Evolutionary conservation across 805 yeast genomes (phyloP), one percentile per base, ranked within the genome.

Genomic region (Ogataea polymorpha): DNA sequence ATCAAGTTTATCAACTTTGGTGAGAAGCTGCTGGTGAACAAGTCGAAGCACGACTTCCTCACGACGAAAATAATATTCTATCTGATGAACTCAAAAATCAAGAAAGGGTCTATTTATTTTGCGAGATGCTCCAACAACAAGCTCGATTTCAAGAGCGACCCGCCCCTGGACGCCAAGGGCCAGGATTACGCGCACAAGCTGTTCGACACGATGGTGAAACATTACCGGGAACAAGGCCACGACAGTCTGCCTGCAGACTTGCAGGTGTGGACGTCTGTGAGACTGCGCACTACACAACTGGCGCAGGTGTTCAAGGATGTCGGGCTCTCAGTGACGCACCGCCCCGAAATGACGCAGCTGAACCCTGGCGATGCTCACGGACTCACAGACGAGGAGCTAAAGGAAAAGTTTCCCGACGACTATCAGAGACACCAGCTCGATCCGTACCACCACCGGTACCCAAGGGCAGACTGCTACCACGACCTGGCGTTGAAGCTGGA

Each of bases 401-500:
- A 71, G 50, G 58, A 60, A 27, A 68, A 69, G 47, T 87, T 68
- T 57, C 93, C 95, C 0, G 72, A 70, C 2, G 96, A 90, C 50
- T 85, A 74, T 58, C 73, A 68, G 46, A 80, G 75, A 52, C 85
- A 79, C 57, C 41, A 65, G 42, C 64, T 70, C 45, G 97, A 91
- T 60, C 96, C 96, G 2, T 93, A 93, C 58, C 97, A 93, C 63
- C 91, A 84, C 59, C 72, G 99, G 45, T 93, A 77, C 59, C 86
- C 96, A 2, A 73, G 98, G 36, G 88, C 95, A 0, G 99, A 93
- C 66, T 86, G 95, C 37, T 93, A 89, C 59, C 99, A 93, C 63
- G 99, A 93, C 63, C 72, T 93, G 42, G 98, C 99, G 0, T 83
- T 93, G 26, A 80, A 96, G 53, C 76, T 93, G 66, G 99, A 93